A percentile compares a stretch with the other conserved stretches of the same genome.
Conservation (phyloP, 2,329 filamentous ascomycete genomes). For the Lachnellula subtilissima region DNA sequence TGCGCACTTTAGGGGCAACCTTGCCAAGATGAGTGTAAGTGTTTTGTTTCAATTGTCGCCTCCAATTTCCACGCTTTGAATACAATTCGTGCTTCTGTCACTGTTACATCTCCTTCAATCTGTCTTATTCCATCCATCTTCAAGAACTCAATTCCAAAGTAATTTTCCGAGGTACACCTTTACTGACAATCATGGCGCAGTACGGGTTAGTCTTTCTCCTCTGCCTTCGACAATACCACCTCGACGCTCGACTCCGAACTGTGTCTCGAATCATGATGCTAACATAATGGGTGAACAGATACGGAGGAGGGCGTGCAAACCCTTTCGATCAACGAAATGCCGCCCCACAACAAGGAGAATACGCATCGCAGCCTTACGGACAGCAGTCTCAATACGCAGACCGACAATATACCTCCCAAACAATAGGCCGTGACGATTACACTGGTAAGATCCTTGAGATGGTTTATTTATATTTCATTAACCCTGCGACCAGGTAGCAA, state of each 20-base stretch:
- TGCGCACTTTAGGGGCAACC: conserved; percentile 11
- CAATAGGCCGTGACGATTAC: conserved; percentile 26
- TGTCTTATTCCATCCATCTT: conserved; percentile 1
- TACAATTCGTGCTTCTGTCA: background rate
- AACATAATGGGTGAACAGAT: conserved; percentile 37
- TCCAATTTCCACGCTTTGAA: conserved; percentile 15
- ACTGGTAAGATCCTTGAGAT: background rate
- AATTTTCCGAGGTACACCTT: conserved; percentile 24
- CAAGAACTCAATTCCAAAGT: conserved; percentile 5
- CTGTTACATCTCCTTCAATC: conserved; percentile 2
- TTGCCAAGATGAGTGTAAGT: conserved; percentile 29
- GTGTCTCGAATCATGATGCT: background rate
- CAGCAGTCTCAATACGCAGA: conserved; percentile 18
- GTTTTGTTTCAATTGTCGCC: conserved; percentile 21
- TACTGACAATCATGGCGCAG: conserved; percentile 29
- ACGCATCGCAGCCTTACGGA: background rate
- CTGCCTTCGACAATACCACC: background rate
- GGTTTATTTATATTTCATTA: too few relatives aligned
- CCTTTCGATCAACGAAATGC: conserved; percentile 54
- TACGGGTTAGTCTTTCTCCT: conserved; percentile 27
- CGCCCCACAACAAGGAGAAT: conserved; percentile 13
- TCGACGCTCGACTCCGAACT: background rate
- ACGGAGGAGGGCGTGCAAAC: conserved; percentile 50
- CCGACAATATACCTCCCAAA: conserved; percentile 35
- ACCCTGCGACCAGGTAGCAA: too few relatives aligned